phyloP scores from a whole-genome alignment of 148 eudicot species.

The Cornus kousa region DNA sequence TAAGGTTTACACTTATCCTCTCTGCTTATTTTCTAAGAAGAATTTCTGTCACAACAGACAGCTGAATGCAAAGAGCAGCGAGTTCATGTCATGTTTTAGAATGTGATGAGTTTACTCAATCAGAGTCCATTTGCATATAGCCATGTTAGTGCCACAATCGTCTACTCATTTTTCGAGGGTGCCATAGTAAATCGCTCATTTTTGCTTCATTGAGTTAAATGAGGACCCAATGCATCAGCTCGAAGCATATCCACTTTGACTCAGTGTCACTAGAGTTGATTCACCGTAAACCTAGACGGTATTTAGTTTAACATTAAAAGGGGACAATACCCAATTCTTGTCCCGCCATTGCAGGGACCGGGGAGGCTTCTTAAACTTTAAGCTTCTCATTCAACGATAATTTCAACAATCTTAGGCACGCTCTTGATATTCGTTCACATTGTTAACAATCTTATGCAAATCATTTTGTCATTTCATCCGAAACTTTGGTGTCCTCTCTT shows the following conservation, averaged over 20 bases:
- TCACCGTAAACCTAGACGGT: background rate
- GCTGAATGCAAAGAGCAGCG: background rate
- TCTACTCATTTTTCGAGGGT: background rate
- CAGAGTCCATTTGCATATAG: background rate
- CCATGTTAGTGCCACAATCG: background rate
- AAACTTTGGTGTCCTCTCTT: background rate
- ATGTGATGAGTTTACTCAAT: background rate
- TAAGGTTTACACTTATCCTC: conserved; percentile 40
- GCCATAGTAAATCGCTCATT: background rate
- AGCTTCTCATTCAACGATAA: background rate
- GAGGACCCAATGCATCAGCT: background rate
- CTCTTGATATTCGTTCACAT: too few species aligned
- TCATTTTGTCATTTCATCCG: background rate
- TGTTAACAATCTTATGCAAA: too few species aligned
- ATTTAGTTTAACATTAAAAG: too few species aligned
- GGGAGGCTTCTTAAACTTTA: too few species aligned
- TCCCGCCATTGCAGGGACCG: too few species aligned
- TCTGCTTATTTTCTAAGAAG: background rate
- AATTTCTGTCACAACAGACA: too few species aligned
- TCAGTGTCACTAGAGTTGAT: background rate
- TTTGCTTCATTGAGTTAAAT: background rate
- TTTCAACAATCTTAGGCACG: background rate
- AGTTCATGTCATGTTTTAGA: background rate
- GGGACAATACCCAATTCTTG: background rate
- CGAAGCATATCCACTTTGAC: background rate